Evolutionary conservation across 2,329 filamentous ascomycete genomes (phyloP), one percentile per base, ranked within the genome.

Genomic region (Colletotrichum eleusines): DNA sequence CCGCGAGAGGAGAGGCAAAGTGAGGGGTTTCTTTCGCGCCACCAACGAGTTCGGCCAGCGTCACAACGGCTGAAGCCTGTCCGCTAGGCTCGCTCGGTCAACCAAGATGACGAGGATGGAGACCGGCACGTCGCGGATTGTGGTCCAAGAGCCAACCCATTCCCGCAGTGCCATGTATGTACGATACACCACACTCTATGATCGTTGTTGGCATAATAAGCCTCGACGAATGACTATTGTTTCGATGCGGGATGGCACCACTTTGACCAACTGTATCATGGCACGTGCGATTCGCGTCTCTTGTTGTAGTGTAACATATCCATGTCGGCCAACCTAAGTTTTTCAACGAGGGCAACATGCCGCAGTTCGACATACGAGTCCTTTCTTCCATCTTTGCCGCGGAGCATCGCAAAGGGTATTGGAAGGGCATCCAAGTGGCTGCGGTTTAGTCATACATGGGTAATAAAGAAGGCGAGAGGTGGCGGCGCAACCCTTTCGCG

Each of bases 361-460:
- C n/a, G n/a, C n/a, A n/a, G n/a, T n/a, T n/a, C n/a, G n/a, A n/a
- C n/a, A n/a, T n/a, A n/a, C n/a, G n/a, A n/a, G n/a, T n/a, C n/a
- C n/a, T n/a, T n/a, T n/a, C n/a, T n/a, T n/a, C n/a, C n/a, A n/a
- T n/a, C n/a, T 42, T 59, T 40, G 58, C 28, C 33, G 33, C 33
- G 48, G 7, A 23, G 20, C n/a, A n/a, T 62, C 7, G 31, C 42
- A 28, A 28, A 63, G 26, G 54, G 59, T 16, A 59, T 63, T 54
- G 48, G 12, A 38, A 48, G 58, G 48, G 9, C 42, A 38, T 35
- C 51, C 23, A 35, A 35, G 33, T 55, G 42, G 46, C 16, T 12
- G 18, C n/a, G 38, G n/a, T 51, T 63, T 68, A 67, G 63, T 67
- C 68, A 67, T 61, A 33, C 42, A n/a, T n/a, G n/a, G n/a, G 54